Evolutionary conservation across 805 yeast genomes (phyloP), one percentile per base, ranked within the genome.

Genomic region (Zygosaccharomyces lentus): DNA sequence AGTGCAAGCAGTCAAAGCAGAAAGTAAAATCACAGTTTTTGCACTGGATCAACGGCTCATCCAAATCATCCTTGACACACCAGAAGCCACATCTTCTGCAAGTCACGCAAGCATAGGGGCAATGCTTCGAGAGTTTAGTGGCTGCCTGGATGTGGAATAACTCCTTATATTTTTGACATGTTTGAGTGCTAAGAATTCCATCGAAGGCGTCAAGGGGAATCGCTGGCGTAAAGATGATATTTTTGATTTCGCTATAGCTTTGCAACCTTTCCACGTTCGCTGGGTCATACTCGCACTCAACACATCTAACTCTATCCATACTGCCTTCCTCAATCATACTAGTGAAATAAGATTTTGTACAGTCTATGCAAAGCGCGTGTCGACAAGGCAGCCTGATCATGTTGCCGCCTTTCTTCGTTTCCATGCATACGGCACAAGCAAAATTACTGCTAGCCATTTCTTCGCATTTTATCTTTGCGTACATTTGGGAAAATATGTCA

Each of bases 351-450:
- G 69, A 72, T 9, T 43, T 47, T 3, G 77, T 58, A 49, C 86
- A 81, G 1, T 48, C 37, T 36, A 58, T 62, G 53, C 85, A 80
- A 46, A 78, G 73, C 0, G 62, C 57, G 54, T 80, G 85, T 6
- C 61, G 63, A 53, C 86, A 81, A 1, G 69, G 63, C 1, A 68
- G 42, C 27, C 53, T 41, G 1, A 62, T 49, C 52, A 77, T 73
- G 3, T 56, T 46, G 0, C 32, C 43, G 1, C 86, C 86, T 47
- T 74, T 75, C 40, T 62, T 64, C 26, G 67, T 71, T 17, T 66
- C 71, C 50, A 77, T 76, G 56, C 87, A 81, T 0, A 81, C 78
- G n/a, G 74, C 76, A 58, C 86, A 81, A 2, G 64, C 53, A 49
- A 72, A 77, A 6, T 80, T 71, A 9, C 56, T 52, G 9, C 48